A percentile compares a stretch with the other conserved stretches of the same genome.
These are phyloP conservation scores for Shiraia sp. DNA, from an alignment of 2,329 filamentous ascomycete genomes.

Conservation along the genomic window DNA sequence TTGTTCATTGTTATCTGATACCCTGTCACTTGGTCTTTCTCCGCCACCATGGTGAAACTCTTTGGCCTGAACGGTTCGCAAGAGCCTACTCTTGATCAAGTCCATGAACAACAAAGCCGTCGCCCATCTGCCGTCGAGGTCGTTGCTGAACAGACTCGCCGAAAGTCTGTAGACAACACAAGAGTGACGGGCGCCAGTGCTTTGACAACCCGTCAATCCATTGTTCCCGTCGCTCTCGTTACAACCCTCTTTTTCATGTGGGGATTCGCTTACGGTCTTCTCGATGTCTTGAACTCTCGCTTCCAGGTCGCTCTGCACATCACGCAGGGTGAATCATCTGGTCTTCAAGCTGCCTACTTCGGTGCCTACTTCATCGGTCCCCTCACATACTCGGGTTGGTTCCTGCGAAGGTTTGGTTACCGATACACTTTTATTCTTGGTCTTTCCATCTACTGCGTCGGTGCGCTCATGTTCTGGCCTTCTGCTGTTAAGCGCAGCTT, in stretches of 20 bases:
- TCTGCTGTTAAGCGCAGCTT: constrained; percentile 74
- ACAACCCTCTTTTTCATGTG: constrained; percentile 58
- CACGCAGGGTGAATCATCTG: constrained; percentile 60
- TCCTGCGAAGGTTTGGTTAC: constrained; percentile 76
- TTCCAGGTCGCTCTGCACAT: constrained; percentile 50
- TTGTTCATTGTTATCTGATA: constrained; percentile 1
- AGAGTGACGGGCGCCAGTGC: constrained; percentile 42
- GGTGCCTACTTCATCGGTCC: constrained; percentile 60
- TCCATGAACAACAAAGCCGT: constrained; percentile 42
- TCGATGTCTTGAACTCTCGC: constrained; percentile 51
- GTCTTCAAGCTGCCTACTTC: constrained; percentile 68
- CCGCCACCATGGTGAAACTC: constrained; percentile 28
- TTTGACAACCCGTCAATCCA: constrained; percentile 50
- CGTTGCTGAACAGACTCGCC: constrained; percentile 33
- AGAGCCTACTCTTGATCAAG: constrained; percentile 41
- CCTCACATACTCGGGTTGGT: constrained; percentile 58
- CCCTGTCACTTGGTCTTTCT: constrained; percentile 1
- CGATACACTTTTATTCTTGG: constrained; percentile 80
- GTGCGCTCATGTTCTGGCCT: constrained; percentile 83
- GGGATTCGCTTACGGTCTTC: constrained; percentile 53
- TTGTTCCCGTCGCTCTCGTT: constrained; percentile 54
- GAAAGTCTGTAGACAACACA: constrained; percentile 42
- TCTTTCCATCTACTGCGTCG: constrained; percentile 67
- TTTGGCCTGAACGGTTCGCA: constrained; percentile 30
- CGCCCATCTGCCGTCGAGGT: constrained; percentile 42